Percentiles rank a stretch among this genome's conserved stretches.
These are phyloP conservation scores for Alternaria angustiovoidea DNA, from an alignment of 2,329 filamentous ascomycete genomes.

Conservation along the genomic window DNA sequence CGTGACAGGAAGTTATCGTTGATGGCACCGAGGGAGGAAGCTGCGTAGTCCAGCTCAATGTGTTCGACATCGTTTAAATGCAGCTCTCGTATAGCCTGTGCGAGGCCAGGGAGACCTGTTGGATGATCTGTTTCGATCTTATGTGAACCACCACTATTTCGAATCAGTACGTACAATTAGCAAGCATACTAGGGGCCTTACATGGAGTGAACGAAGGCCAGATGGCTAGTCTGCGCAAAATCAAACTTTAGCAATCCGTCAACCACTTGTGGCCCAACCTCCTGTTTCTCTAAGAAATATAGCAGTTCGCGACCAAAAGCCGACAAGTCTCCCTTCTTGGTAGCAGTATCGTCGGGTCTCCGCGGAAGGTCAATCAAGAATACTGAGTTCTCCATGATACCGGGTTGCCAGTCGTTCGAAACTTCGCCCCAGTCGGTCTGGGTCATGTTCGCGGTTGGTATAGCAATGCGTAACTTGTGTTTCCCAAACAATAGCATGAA, in stretches of 20 bases:
- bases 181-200: constrained; percentile 54
- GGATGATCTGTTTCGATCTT: constrained; percentile 50
- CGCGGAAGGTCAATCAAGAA: constrained; percentile 93
- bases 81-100: constrained; percentile 63
- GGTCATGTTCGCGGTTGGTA: constrained; percentile 88
- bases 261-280: constrained; percentile 70
- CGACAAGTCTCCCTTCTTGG: constrained; percentile 50
- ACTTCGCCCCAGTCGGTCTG: constrained; percentile 87
- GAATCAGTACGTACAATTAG: constrained; percentile 8
- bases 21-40: constrained; percentile 82
- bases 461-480: constrained; percentile 76
- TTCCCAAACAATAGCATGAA: constrained; percentile 86
- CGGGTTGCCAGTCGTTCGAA: constrained; percentile 60
- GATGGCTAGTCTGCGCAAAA: constrained; percentile 73
- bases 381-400: constrained; percentile 62
- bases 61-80: constrained; percentile 48
- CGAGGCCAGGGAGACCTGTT: constrained; percentile 79
- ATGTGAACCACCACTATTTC: constrained; percentile 44
- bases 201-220: constrained; percentile 89
- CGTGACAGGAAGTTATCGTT: constrained; percentile 71
- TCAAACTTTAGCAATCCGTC: constrained; percentile 79
- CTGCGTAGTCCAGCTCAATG: constrained; percentile 76
- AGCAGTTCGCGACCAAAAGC: constrained; percentile 74
- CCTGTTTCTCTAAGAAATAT: constrained; percentile 73
- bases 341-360: constrained; percentile 43